Percentiles rank a stretch among this genome's conserved stretches.
Evolutionary conservation across 495 filamentous ascomycete species (phyloP).

Genomic region (Talaromyces thailandensis): DNA sequence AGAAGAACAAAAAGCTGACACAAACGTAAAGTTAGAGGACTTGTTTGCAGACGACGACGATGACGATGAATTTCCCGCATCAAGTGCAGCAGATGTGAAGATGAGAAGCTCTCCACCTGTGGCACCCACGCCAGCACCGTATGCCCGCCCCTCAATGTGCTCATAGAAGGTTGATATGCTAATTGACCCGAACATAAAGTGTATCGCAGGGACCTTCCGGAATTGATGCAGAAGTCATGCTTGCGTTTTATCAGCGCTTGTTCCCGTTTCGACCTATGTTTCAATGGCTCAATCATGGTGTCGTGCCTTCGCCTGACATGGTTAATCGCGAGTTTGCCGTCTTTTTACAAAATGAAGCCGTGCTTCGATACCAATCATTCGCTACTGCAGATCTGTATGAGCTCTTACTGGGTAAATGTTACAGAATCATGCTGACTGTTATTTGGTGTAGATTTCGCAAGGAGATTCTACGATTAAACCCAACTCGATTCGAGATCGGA

Average conservation of each 20-base stretch:
- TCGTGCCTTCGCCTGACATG: conserved; percentile 78
- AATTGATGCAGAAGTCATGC: conserved; percentile 75
- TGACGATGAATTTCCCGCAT: conserved; percentile 66
- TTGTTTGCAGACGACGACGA: conserved; percentile 64
- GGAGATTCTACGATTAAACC: conserved; percentile 77
- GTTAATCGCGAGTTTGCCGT: conserved; percentile 91
- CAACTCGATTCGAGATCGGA: conserved; percentile 93
- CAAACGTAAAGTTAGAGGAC: conserved; percentile 65
- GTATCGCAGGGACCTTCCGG: conserved; percentile 18
- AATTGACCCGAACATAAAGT: background rate
- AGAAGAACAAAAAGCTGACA: conserved; percentile 18
- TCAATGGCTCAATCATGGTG: conserved; percentile 95
- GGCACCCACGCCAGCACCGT: conserved; percentile 33
- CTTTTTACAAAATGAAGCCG: conserved; percentile 79
- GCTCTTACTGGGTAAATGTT: background rate
- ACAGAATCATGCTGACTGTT: conserved; percentile 2
- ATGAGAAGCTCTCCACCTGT: conserved; percentile 32
- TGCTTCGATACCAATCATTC: conserved; percentile 89
- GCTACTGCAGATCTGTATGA: conserved; percentile 72
- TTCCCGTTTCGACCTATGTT: conserved; percentile 95
- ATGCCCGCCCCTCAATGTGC: conserved; percentile 10
- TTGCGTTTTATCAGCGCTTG: conserved; percentile 87
- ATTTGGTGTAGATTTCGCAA: conserved; percentile 61
- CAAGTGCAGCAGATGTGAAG: conserved; percentile 37
- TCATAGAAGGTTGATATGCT: background rate